Percentiles rank a stretch among this genome's conserved stretches.
Conservation (phyloP, 1,284 basidiomycete species). For the Rhodotorula sp. region DNA sequence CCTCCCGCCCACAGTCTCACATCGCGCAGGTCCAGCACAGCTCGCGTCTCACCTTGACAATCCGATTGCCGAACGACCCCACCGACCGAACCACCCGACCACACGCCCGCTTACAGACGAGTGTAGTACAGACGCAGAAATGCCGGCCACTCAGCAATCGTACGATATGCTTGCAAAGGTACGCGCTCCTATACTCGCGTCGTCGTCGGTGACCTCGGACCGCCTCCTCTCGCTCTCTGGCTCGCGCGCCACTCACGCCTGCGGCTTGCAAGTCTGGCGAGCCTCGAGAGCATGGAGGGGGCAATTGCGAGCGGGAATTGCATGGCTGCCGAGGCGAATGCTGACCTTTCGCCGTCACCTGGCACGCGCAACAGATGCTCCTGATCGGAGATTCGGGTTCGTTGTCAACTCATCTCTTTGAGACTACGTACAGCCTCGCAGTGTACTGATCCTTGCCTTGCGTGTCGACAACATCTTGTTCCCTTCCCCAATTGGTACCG, state of each 20-base stretch:
- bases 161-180: conserved; percentile 43
- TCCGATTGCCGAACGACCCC: not conserved
- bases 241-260: too few species aligned
- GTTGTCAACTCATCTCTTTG: conserved; percentile 27
- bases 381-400: conserved; percentile 94
- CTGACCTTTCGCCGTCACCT: too few species aligned
- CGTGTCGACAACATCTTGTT: too few species aligned
- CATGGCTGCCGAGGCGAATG: too few species aligned
- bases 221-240: too few species aligned
- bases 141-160: conserved; percentile 31
- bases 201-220: too few species aligned
- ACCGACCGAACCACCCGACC: not conserved
- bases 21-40: not conserved
- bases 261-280: too few species aligned
- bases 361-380: conserved; percentile 61
- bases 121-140: not conserved
- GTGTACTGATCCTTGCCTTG: too few species aligned
- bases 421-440: not conserved
- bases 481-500: not conserved
- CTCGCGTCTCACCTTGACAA: not conserved
- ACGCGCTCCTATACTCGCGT: not conserved
- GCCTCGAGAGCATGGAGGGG: too few species aligned
- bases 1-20: too few species aligned
- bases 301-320: too few species aligned
- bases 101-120: too few species aligned